These are phyloP conservation scores for Curvularia eragrostidis DNA, from an alignment of 2,329 filamentous ascomycete species.

Conservation along the genomic window DNA sequence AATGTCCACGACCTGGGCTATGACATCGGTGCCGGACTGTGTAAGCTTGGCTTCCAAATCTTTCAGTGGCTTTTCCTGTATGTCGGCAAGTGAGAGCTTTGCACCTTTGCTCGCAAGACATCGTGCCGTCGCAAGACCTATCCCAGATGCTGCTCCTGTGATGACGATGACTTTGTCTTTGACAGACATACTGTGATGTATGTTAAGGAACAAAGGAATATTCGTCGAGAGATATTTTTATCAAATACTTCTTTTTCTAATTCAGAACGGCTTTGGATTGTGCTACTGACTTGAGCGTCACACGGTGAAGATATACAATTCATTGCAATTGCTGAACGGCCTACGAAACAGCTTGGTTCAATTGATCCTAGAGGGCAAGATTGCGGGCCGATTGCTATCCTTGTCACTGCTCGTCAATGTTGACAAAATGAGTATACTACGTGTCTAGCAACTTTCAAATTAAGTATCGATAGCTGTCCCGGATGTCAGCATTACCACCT, in stretches of 20 bases:
- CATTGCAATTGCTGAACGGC: no score
- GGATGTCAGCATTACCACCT: no score
- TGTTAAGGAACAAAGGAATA: not conserved
- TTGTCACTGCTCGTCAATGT: no score
- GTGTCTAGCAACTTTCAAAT: no score
- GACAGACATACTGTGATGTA: constrained; percentile 25
- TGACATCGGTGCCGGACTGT: constrained; percentile 31
- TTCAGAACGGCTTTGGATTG: no score
- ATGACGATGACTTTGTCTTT: constrained; percentile 42
- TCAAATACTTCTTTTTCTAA: not conserved
- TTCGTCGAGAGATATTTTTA: not conserved
- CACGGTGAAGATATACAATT: no score
- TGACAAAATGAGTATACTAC: no score
- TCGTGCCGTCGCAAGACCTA: constrained; percentile 38
- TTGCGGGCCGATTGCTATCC: no score
- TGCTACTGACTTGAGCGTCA: no score
- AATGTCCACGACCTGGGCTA: constrained; percentile 57
- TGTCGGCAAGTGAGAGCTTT: constrained; percentile 43
- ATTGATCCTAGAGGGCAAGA: no score
- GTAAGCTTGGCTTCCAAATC: constrained; percentile 30
- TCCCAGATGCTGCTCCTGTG: constrained; percentile 43
- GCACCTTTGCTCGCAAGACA: constrained; percentile 39
- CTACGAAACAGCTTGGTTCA: no score
- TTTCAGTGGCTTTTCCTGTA: constrained; percentile 36
- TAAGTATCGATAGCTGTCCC: no score